Base-by-base conservation (phyloP, 1,139 yeast genomes). In the Zygoascus sp. region DNA sequence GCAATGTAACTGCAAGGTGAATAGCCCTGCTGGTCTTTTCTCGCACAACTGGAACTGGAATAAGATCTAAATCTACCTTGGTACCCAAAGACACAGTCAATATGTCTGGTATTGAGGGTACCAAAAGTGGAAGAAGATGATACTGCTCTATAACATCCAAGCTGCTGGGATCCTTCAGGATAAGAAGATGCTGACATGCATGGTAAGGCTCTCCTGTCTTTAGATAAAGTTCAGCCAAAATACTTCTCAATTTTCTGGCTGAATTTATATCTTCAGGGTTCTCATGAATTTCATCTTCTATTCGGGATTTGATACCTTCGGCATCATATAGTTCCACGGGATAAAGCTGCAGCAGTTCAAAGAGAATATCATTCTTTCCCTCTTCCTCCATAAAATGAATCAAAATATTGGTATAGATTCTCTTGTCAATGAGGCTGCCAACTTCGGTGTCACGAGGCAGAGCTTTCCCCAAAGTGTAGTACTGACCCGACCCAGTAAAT, bases 141-240 rank as follows among this genome's bases (percentile, higher is more conserved):
- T 83, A 72, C 28, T 72, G 67, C 3, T 80, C 69, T 42, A 89
- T 68, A 46, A 87, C 75, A 38, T 74, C 70, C 37, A 89, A 62
- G 1, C 81, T 75, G n/a, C 74, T 58, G 0, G 70, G 61, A 58
- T 85, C 89, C 51, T 74, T 70, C 25, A 83, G 64, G 21, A 62
- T 63, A 9, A 83, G 69, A 55, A 86, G 66, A 59, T 85, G 90
- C 0, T 71, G 52, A 2, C 84, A 80, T 0, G 96, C 88, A 32
- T 74, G 73, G 6, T 69, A 66, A 2, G 83, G 85, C 38, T 83
- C 83, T 17, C 76, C 75, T 0, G 80, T 66, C 40, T 73, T 70
- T 9, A 82, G 68, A 54, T 82, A 83, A 8, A 88, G 58, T 16
- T 73, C 68, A 7, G 86, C 78, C 28, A 85, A 67, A 28, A 76